These are phyloP conservation scores for Aspergillus kassunensis DNA, from an alignment of 495 filamentous ascomycete species.

Conservation along the genomic window DNA sequence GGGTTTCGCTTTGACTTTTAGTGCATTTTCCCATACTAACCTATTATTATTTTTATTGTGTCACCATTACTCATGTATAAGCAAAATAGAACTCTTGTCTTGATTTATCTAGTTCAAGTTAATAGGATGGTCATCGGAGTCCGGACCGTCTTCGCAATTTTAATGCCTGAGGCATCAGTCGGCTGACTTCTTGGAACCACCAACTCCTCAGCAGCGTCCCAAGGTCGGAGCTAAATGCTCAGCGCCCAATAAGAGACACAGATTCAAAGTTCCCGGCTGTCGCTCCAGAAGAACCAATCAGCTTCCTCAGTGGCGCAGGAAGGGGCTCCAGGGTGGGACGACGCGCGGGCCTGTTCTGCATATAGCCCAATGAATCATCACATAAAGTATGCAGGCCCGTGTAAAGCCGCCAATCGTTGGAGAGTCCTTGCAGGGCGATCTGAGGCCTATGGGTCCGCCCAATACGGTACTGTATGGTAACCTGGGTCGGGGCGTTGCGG, in stretches of 20 bases:
- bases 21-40: constrained; percentile 9
- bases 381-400: not conserved
- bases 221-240: too few species aligned
- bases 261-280: constrained; percentile 5
- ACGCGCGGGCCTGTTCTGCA: constrained; percentile 17
- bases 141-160: too few species aligned
- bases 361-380: constrained; percentile 1
- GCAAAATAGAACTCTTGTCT: constrained; percentile 13
- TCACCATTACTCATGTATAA: constrained; percentile 17
- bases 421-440: constrained; percentile 21
- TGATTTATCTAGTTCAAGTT: not conserved
- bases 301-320: constrained; percentile 1
- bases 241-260: too few species aligned
- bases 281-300: constrained; percentile 9
- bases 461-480: constrained; percentile 11
- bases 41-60: constrained; percentile 9
- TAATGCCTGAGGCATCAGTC: not conserved
- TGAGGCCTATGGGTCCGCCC: constrained; percentile 3
- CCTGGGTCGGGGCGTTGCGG: not conserved
- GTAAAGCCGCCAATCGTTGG: constrained; percentile 18
- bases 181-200: too few species aligned
- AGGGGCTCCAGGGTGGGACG: constrained; percentile 13
- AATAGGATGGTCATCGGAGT: too few species aligned
- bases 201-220: too few species aligned
- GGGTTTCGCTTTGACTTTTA: constrained; percentile 22